Conservation (phyloP, 2,329 filamentous ascomycete genomes). For the Camillea tinctor region DNA sequence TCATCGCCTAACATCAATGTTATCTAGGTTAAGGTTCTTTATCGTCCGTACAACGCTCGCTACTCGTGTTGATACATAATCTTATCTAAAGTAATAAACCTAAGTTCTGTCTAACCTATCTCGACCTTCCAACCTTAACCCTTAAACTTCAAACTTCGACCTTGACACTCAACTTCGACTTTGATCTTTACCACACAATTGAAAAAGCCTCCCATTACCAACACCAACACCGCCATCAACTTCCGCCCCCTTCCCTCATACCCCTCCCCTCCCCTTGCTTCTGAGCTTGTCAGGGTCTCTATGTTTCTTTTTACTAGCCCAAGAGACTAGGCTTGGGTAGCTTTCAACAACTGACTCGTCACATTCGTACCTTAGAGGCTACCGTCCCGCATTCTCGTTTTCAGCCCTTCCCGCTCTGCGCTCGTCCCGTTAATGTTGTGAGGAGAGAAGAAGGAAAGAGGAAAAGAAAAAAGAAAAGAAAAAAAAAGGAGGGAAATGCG, state of each 20-base stretch:
- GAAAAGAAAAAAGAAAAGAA: too few species aligned
- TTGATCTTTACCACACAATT: too few species aligned
- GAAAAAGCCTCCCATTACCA: too few species aligned
- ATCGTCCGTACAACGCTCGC: background rate
- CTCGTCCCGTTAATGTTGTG: slow-evolving; percentile 3
- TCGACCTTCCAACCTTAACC: too few species aligned
- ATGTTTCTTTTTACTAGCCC: background rate
- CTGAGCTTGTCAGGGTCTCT: background rate
- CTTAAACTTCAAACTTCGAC: too few species aligned
- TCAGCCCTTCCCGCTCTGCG: slow-evolving; percentile 1
- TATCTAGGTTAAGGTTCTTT: background rate
- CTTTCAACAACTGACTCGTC: background rate
- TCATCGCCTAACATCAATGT: too few species aligned
- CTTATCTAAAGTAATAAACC: background rate
- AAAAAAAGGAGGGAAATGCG: slow-evolving; percentile 18
- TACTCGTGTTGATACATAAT: background rate
- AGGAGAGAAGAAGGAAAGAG: background rate
- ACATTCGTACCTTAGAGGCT: background rate
- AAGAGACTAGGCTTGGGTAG: background rate
- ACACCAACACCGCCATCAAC: too few species aligned
- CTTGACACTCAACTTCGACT: too few species aligned
- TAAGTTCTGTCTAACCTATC: too few species aligned
- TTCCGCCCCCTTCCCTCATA: too few species aligned
- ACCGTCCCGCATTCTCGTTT: background rate
- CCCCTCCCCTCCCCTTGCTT: background rate